phyloP scores from a whole-genome alignment of 441 rosid species.

The Syzygium syzygioides region DNA sequence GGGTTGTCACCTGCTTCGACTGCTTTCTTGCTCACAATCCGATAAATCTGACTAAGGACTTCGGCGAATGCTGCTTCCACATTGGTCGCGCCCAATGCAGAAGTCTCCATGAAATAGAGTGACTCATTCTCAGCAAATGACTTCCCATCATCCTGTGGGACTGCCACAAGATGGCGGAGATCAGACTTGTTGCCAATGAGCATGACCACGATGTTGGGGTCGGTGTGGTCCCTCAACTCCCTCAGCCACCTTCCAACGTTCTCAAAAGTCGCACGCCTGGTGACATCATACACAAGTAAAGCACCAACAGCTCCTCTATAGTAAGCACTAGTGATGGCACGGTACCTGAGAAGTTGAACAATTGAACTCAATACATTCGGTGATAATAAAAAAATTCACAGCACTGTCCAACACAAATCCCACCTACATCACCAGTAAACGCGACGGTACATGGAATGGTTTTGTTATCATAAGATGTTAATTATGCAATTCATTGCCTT shows the following conservation, averaged over 20 bases:
- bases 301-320: constrained; percentile 31
- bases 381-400: not conserved
- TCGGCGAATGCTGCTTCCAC: constrained; percentile 26
- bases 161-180: constrained; percentile 32
- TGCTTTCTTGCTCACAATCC: constrained; percentile 24
- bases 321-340: constrained; percentile 35
- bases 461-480: not conserved
- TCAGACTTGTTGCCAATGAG: constrained; percentile 33
- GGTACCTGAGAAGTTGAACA: constrained; percentile 15
- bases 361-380: not conserved
- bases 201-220: constrained; percentile 31
- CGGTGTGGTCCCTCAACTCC: constrained; percentile 26
- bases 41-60: constrained; percentile 24
- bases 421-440: not conserved
- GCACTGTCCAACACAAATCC: not conserved
- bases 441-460: not conserved
- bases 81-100: constrained; percentile 27
- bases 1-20: constrained; percentile 21
- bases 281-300: constrained; percentile 26
- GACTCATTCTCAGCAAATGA: constrained; percentile 25
- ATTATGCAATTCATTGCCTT: not conserved
- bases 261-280: constrained; percentile 23
- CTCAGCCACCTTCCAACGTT: constrained; percentile 29
- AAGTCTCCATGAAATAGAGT: constrained; percentile 32
- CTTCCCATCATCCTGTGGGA: constrained; percentile 23